Evolutionary conservation across 305 asterid species (phyloP).

Genomic region (Fraxinus sp.): DNA sequence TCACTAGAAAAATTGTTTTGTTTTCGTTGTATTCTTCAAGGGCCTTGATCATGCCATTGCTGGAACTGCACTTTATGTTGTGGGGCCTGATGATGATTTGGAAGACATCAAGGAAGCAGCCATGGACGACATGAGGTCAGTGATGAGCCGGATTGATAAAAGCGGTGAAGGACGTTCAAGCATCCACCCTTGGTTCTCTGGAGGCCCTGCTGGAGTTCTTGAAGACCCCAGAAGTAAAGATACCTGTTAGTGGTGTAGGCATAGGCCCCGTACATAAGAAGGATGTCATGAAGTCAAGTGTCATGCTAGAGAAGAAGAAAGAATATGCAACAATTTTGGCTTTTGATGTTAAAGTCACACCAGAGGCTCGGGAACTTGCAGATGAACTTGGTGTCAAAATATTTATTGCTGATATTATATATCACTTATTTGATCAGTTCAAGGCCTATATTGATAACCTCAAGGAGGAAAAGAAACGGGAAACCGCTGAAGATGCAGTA

Average conservation of each 20-base stretch:
- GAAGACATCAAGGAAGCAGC: slow-evolving; percentile 78
- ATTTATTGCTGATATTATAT: slow-evolving; percentile 86
- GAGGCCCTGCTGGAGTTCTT: slow-evolving; percentile 94
- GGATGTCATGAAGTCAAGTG: slow-evolving; percentile 97
- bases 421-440: slow-evolving; percentile 92
- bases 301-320: slow-evolving; percentile 96
- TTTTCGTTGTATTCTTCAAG: slow-evolving; percentile 32
- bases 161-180: slow-evolving; percentile 96
- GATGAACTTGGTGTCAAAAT: slow-evolving; percentile 89
- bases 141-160: slow-evolving; percentile 88
- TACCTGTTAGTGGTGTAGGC: slow-evolving; percentile 97
- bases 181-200: slow-evolving; percentile 97
- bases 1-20: not conserved
- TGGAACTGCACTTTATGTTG: slow-evolving; percentile 89
- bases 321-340: slow-evolving; percentile 92
- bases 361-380: slow-evolving; percentile 88
- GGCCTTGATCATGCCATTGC: slow-evolving; percentile 99
- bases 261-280: slow-evolving; percentile 93
- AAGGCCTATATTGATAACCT: slow-evolving; percentile 93
- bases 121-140: slow-evolving; percentile 92
- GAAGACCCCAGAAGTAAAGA: slow-evolving; percentile 80
- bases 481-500: slow-evolving; percentile 93
- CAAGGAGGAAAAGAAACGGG: slow-evolving; percentile 91
- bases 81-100: slow-evolving; percentile 79
- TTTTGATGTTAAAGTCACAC: slow-evolving; percentile 89